Percentiles rank a stretch among this genome's conserved stretches.
Evolutionary conservation across 192 early-diverging fungal genomes (phyloP).

Genomic region (Diversispora epigaea): DNA sequence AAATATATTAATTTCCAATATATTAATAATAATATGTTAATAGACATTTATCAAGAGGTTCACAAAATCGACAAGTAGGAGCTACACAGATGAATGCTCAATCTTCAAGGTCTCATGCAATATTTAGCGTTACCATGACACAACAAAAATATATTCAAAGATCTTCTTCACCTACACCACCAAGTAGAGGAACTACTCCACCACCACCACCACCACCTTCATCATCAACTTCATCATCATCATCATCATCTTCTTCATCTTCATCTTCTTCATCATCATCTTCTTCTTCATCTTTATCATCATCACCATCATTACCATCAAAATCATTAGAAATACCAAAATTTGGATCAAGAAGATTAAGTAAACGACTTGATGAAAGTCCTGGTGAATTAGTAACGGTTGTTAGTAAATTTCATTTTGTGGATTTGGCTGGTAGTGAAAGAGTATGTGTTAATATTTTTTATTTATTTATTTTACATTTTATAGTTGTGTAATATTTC

Average conservation of each 20-base stretch:
- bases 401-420: conserved; percentile 95
- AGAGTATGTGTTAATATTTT: conserved; percentile 41
- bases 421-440: conserved; percentile 98
- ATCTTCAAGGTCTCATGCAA: conserved; percentile 94
- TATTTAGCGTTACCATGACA: conserved; percentile 86
- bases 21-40: neutral
- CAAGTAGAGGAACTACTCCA: neutral
- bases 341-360: conserved; percentile 26
- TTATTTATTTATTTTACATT: neutral
- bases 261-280: no score
- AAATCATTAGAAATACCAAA: neutral
- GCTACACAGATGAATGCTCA: conserved; percentile 97
- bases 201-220: conserved; percentile 22
- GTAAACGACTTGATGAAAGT: conserved; percentile 34
- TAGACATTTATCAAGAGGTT: conserved; percentile 68
- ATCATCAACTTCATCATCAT: conserved; percentile 8
- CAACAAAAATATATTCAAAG: conserved; percentile 65
- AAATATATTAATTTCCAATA: neutral
- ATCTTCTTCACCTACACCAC: conserved; percentile 34
- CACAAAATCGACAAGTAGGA: conserved; percentile 79
- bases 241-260: no score
- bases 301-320: no score
- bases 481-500: neutral
- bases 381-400: conserved; percentile 60
- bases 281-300: no score